phyloP scores from a whole-genome alignment of 495 filamentous ascomycete species.

The Penicillium pancosmium region DNA sequence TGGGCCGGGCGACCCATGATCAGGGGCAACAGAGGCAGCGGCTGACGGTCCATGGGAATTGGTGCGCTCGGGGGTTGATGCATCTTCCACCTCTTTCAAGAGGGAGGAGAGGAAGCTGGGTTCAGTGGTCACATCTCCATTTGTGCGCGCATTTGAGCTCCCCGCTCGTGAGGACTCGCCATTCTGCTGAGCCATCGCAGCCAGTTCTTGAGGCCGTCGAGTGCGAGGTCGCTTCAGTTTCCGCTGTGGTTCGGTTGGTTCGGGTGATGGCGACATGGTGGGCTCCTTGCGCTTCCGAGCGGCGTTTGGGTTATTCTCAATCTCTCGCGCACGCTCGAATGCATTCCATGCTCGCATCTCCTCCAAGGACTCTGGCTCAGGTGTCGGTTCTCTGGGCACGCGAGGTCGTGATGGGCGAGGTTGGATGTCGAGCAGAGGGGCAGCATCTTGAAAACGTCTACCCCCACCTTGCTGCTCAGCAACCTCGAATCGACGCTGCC shows the following conservation, averaged over 20 bases:
- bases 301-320: constrained; percentile 54
- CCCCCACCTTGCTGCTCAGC: constrained; percentile 79
- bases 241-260: constrained; percentile 66
- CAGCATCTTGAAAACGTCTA: constrained; percentile 68
- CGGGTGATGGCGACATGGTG: constrained; percentile 68
- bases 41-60: constrained; percentile 50
- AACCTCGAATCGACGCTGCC: constrained; percentile 79
- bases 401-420: constrained; percentile 49
- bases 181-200: constrained; percentile 44
- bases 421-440: constrained; percentile 52
- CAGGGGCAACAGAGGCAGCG: constrained; percentile 47
- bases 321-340: constrained; percentile 78
- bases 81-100: constrained; percentile 82
- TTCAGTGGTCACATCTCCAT: constrained; percentile 41
- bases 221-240: constrained; percentile 86
- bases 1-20: constrained; percentile 53
- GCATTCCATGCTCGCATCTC: constrained; percentile 87
- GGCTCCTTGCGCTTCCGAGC: constrained; percentile 78
- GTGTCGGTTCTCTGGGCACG: constrained; percentile 49
- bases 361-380: constrained; percentile 70
- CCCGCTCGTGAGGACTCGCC: constrained; percentile 50
- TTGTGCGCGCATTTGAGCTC: constrained; percentile 32
- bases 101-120: constrained; percentile 79
- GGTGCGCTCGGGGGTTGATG: constrained; percentile 56
- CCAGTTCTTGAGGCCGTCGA: constrained; percentile 53